Base-by-base conservation (phyloP, 345 rosid species). In the Gossypium rotundifolium region DNA sequence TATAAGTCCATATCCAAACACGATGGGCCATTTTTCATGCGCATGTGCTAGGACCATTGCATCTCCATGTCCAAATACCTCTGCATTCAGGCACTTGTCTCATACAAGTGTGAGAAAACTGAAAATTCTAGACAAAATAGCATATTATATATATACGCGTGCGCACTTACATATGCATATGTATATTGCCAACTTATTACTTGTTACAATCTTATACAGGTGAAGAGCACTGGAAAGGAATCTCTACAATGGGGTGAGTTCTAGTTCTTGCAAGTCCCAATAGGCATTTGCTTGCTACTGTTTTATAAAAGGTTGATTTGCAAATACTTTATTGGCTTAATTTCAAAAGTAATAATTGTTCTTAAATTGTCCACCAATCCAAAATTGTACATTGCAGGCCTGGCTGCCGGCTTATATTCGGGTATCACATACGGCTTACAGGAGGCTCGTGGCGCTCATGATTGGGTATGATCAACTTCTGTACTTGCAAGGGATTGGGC, bases 371-470 rank as follows among this genome's bases (percentile, higher is more conserved):
- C 40, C 40, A 33, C 7, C 40, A 5, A 33, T 33, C 40, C 40
- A 33, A 33, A 46, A 4, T 20, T 52, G 16, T 14, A 51, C 17
- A 11, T 46, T 44, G 14, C 85, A 93, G 99, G 98, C 38, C 70
- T 93, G 74, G 97, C 96, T 11, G 98, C 98, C 0, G 98, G 99
- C 23, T 57, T 93, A 54, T 88, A 91, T 70, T 93, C 99, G 0
- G 96, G 99, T 70, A 88, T 95, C 12, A 88, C 97, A 14, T 95
- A 88, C 75, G 98, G 99, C 18, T n/a, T 52, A 44, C 86, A 77
- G 81, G 98, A 95, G 84, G 92, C 87, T 75, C 94, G 98, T 1
- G 97, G 99, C 70, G 79, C 87, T 78, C 98, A 90, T 68, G 99
- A 93, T 58, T 95, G 99, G 99, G 98, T 93, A 76, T 42, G 42